Evolutionary conservation across 108 stramenopile genomes (phyloP).

Genomic region (Pseudonitzschia multistriata): DNA sequence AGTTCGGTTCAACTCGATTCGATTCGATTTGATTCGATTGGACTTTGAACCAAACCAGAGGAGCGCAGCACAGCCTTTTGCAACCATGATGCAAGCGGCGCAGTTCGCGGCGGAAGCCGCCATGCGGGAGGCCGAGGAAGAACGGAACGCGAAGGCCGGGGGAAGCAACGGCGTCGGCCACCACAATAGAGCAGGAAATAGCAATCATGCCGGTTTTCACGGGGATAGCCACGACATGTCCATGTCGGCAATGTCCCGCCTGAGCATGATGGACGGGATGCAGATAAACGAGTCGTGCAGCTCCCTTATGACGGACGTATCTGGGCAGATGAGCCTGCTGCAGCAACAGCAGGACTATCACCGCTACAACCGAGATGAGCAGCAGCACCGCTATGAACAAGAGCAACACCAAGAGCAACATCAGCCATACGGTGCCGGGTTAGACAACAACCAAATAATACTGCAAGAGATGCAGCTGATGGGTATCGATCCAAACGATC

Average conservation of each 20-base stretch:
- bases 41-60: too few relatives aligned
- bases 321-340: background rate
- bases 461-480: conserved; percentile 28
- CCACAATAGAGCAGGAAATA: too few relatives aligned
- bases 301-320: conserved; percentile 11
- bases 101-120: conserved; percentile 54
- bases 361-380: background rate
- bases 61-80: too few relatives aligned
- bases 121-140: conserved; percentile 34
- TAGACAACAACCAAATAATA: conserved; percentile 15
- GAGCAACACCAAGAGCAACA: background rate
- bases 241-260: too few relatives aligned
- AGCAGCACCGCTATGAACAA: conserved; percentile 7
- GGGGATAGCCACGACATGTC: conserved; percentile 1
- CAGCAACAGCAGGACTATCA: background rate
- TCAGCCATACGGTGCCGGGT: background rate
- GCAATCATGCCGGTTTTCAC: too few relatives aligned
- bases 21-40: too few relatives aligned
- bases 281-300: conserved; percentile 20
- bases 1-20: too few relatives aligned
- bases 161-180: background rate
- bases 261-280: conserved; percentile 15
- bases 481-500: conserved; percentile 18
- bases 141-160: background rate
- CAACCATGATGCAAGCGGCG: conserved; percentile 60